phyloP scores from a whole-genome alignment of 495 filamentous ascomycete species.

The Penicillium ochrochloron region DNA sequence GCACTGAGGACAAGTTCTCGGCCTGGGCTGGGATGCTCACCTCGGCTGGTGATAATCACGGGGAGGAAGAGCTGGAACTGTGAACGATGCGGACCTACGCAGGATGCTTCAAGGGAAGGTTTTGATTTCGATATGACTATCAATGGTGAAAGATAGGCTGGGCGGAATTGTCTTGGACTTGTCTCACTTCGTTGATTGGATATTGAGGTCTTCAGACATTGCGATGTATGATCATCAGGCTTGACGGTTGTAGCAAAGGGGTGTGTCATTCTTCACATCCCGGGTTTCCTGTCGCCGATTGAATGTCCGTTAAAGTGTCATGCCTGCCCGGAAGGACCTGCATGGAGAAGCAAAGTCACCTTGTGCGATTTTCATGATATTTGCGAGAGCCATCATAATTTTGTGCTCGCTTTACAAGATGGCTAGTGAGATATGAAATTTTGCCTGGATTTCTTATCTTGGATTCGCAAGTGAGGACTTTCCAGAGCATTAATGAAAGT shows the following conservation, averaged over 20 bases:
- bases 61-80: constrained; percentile 55
- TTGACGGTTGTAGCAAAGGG: background rate
- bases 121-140: background rate
- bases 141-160: background rate
- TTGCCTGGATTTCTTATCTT: background rate
- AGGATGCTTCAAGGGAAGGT: background rate
- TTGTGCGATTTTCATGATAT: background rate
- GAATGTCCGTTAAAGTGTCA: background rate
- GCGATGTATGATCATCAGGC: background rate
- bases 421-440: background rate
- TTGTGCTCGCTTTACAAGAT: background rate
- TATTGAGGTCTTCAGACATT: background rate
- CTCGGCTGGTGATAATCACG: constrained; percentile 53
- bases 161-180: background rate
- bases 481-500: background rate
- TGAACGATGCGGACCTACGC: constrained; percentile 18
- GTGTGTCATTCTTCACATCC: background rate
- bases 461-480: background rate
- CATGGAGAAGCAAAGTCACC: background rate
- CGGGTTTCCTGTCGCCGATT: background rate
- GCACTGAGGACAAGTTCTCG: constrained; percentile 39
- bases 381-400: no score
- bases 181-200: background rate
- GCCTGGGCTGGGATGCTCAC: constrained; percentile 52
- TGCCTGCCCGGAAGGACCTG: background rate